These are phyloP conservation scores for Magnaporthiopsis rhizophila DNA, from an alignment of 2,329 filamentous ascomycete genomes.

Conservation along the genomic window DNA sequence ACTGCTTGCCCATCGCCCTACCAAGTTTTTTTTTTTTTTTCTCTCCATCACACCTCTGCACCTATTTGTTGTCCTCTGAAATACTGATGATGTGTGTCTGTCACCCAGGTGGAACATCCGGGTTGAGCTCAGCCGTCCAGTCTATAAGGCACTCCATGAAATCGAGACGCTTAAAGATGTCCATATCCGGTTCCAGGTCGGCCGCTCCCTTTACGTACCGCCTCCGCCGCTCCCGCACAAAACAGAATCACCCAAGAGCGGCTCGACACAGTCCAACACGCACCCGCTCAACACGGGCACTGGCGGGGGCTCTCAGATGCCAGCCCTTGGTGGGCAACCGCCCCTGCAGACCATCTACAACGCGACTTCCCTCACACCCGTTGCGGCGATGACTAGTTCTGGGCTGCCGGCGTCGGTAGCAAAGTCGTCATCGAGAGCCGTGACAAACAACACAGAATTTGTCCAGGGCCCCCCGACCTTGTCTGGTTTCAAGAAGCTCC, in stretches of 20 bases:
- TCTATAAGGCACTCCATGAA: slow-evolving; percentile 48
- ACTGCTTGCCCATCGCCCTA: background rate
- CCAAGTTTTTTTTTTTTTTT: no score
- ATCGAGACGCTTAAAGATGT: slow-evolving; percentile 44
- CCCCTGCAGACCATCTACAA: slow-evolving; percentile 18
- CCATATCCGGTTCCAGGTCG: slow-evolving; percentile 51
- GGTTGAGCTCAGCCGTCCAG: slow-evolving; percentile 50
- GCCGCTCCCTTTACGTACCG: slow-evolving; percentile 44
- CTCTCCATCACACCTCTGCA: background rate
- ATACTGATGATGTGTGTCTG: slow-evolving; percentile 1
- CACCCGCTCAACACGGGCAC: slow-evolving; percentile 11
- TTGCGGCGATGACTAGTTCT: background rate
- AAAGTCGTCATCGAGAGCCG: slow-evolving; percentile 27
- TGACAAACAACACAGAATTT: slow-evolving; percentile 22
- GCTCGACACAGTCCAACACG: slow-evolving; percentile 12
- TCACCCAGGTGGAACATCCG: slow-evolving; percentile 52
- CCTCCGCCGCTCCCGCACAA: slow-evolving; percentile 37
- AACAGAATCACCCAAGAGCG: slow-evolving; percentile 13
- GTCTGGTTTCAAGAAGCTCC: slow-evolving; percentile 48
- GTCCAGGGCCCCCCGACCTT: slow-evolving; percentile 42
- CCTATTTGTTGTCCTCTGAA: background rate
- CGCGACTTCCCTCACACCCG: slow-evolving; percentile 11
- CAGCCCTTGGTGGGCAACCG: slow-evolving; percentile 6
- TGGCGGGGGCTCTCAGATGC: slow-evolving; percentile 11
- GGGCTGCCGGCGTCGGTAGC: slow-evolving; percentile 23